Conservation (phyloP, 805 yeast species). For the Suhomyces kilbournensis region DNA sequence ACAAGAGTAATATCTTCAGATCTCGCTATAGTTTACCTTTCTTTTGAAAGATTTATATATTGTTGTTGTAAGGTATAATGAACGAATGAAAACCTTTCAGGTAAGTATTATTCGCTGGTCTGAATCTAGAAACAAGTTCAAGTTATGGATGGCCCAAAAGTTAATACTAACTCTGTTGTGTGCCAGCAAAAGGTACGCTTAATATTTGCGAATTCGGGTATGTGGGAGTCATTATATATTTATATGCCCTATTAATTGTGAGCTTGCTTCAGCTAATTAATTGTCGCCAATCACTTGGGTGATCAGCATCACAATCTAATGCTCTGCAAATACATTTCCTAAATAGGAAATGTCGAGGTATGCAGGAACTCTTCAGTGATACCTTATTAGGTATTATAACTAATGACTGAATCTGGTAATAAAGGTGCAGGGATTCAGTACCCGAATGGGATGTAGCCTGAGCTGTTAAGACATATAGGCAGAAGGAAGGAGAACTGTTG, state of each 20-base stretch:
- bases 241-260: background rate
- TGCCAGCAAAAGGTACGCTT: background rate
- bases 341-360: conserved; percentile 14
- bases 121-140: background rate
- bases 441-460: background rate
- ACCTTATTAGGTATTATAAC: background rate
- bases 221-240: background rate
- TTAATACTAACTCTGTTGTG: background rate
- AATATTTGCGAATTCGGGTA: background rate
- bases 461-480: background rate
- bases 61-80: background rate
- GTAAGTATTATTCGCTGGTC: background rate
- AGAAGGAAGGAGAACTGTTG: background rate
- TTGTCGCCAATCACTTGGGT: background rate
- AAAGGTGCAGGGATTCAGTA: background rate
- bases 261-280: background rate
- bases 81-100: background rate
- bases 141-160: background rate
- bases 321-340: conserved; percentile 11
- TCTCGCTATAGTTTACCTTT: background rate
- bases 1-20: background rate
- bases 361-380: conserved; percentile 1
- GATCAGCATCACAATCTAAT: background rate
- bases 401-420: background rate
- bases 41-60: background rate